These are phyloP conservation scores for Datura wrightii DNA, from an alignment of 257 asterid genomes.

Conservation along the genomic window DNA sequence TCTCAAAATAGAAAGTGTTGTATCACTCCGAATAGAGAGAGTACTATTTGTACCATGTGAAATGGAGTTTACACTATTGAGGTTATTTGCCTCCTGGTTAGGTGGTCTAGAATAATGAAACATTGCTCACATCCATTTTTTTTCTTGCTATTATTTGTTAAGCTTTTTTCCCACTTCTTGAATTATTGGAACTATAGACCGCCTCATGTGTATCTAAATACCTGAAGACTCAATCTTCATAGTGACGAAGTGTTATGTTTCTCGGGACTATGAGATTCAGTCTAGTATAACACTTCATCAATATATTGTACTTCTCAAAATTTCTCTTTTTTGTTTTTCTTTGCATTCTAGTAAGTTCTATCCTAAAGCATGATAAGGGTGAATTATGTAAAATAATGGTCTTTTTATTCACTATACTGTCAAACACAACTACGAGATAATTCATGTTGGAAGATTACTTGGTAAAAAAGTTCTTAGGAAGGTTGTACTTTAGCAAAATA, in stretches of 20 bases:
- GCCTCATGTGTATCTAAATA: background rate
- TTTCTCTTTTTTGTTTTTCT: background rate
- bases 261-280: background rate
- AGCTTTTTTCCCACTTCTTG: background rate
- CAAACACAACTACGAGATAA: background rate
- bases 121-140: background rate
- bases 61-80: background rate
- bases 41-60: background rate
- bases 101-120: background rate
- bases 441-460: background rate
- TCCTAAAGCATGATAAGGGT: background rate
- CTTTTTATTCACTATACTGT: background rate
- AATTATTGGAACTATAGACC: background rate
- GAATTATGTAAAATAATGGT: background rate
- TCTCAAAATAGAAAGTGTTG: background rate
- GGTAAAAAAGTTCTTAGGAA: background rate
- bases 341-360: background rate
- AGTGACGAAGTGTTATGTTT: background rate
- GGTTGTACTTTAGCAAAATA: background rate
- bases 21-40: background rate
- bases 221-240: background rate
- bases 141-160: background rate
- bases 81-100: background rate
- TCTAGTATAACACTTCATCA: background rate
- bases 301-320: background rate